Evolutionary conservation across 2,329 filamentous ascomycete genomes (phyloP), one percentile per base, ranked within the genome.

Genomic region (Coccinonectria pachysandricola): DNA sequence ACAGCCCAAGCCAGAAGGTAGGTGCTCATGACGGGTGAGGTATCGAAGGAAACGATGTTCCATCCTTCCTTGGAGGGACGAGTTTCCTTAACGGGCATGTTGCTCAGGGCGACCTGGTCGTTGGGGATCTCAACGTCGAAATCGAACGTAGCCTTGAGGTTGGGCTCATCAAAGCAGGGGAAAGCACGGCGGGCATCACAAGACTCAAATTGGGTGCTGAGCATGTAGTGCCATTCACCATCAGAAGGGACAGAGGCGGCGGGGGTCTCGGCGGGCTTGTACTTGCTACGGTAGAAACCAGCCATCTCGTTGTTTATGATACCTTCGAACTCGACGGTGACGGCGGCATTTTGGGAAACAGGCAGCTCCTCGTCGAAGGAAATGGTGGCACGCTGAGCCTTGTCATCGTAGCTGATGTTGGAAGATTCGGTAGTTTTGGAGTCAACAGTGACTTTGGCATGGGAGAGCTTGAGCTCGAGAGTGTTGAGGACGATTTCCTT

Each of bases 111-210:
- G 20, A 85, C 78, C 56, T 91, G 80, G 41, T 88, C 84, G 23
- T 80, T 77, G 10, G 91, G 88, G 23, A 95, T 71, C 60, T 96
- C 88, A 37, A 98, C 80, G 47, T 86, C 71, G 33, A 98, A 82
- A 54, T 95, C 87, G 49, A 95, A 96, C 3, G 86, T 88, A 8
- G 91, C 85, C 62, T 98, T 98, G 39, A 96, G 70, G 48, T 93
- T 94, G 21, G 91, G 91, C 62, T 98, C 91, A 50, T 98, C 91
- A 49, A 96, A 96, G 62, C 91, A 98, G 24, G 91, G 91, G 60
- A 98, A 95, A 7, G 91, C 88, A 41, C 87, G 72, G 39, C 91
- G 79, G 35, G 91, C 91, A 59, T 98, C 91, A 49, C 86, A 94
- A 23, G 87, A 80, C 64, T 98, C 91, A 50, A 98, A 98, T 54